Evolutionary conservation across 495 filamentous ascomycete species (phyloP), one percentile per base, ranked within the genome.

Genomic region (Neurospora sp.): DNA sequence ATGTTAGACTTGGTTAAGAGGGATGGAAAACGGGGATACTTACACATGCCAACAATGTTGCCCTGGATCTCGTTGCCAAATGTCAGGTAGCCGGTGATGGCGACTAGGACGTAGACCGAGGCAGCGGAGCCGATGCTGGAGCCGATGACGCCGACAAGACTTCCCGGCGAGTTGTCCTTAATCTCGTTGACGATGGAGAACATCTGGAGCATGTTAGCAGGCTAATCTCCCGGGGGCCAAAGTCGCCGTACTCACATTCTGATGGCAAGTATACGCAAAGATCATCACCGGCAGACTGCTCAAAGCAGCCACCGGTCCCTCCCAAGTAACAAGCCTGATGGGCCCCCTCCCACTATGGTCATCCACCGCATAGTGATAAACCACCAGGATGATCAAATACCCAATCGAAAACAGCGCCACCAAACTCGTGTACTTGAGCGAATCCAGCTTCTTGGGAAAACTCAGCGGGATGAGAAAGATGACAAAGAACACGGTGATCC

Each of bases 171-270:
- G 78, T 94, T 94, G 80, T 97, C 90, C 70, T 85, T 82, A 76
- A 98, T 94, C 83, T 99, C 96, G 75, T 99, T 99, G 40, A 99
- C 82, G 74, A 99, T 95, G 1, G 96, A 97, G 78, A 99, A 99
- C 96, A 99, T 99, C 94, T 97, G 75, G 35, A 53, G 1, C 10
- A 20, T 3, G 68, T 76, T 73, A 78, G 75, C 71, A 53, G 14
- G 10, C 0, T 4, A 16, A 4, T 9, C 14, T 61, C 14, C 16
- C 12, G 7, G 31, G 72, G 0, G 0, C 1, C 1, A 71, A 22
- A 17, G 22, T 38, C 22, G 7, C 45, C 42, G 45, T 68, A 75
- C 88, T 73, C 84, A 97, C 94, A 77, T 99, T 99, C 76, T 99
- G 96, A 81, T 99, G 96, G 78, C 96, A 99, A 5, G 96, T 99